Percentiles rank a stretch among this genome's conserved stretches.
Conservation (phyloP, 441 rosid genomes). For the Bocquillonia castaneifolia region DNA sequence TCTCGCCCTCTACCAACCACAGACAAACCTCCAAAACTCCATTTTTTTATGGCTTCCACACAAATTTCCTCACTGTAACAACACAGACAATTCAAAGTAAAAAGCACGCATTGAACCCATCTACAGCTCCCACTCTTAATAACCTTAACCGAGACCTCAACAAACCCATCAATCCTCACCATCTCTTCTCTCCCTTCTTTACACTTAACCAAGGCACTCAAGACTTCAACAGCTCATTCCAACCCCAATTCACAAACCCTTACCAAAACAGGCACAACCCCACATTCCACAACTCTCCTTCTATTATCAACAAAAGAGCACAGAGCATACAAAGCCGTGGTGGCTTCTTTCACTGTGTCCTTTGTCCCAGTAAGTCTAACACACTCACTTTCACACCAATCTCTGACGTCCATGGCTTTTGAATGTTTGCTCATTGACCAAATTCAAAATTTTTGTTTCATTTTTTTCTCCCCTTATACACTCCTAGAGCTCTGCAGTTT, state of each 20-base stretch:
- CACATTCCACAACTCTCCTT: conserved; percentile 55
- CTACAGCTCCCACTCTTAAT: conserved; percentile 55
- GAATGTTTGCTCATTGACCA: no score
- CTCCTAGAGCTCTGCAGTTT: no score
- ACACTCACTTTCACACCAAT: conserved; percentile 92
- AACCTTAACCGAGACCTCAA: conserved; percentile 50
- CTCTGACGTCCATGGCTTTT: conserved; percentile 93
- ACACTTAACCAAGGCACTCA: conserved; percentile 76
- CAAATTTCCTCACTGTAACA: conserved; percentile 41
- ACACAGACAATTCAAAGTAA: conserved; percentile 62
- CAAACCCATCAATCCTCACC: conserved; percentile 47
- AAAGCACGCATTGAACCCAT: conserved; percentile 66
- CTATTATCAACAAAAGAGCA: conserved; percentile 75
- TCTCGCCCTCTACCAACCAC: conserved; percentile 58
- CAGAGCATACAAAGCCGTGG: conserved; percentile 73
- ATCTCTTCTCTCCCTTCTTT: conserved; percentile 81
- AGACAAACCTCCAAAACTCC: conserved; percentile 63
- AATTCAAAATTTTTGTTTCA: no score
- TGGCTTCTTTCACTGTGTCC: conserved; percentile 78
- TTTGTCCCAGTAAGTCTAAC: conserved; percentile 80
- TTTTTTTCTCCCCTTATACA: no score
- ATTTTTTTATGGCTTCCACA: conserved; percentile 39
- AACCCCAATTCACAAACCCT: conserved; percentile 44
- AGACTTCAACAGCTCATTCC: conserved; percentile 80
- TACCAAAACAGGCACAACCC: conserved; percentile 62